Evolutionary conservation across 106 monocot species (phyloP).

Genomic region (Platanthera zijinensis): DNA sequence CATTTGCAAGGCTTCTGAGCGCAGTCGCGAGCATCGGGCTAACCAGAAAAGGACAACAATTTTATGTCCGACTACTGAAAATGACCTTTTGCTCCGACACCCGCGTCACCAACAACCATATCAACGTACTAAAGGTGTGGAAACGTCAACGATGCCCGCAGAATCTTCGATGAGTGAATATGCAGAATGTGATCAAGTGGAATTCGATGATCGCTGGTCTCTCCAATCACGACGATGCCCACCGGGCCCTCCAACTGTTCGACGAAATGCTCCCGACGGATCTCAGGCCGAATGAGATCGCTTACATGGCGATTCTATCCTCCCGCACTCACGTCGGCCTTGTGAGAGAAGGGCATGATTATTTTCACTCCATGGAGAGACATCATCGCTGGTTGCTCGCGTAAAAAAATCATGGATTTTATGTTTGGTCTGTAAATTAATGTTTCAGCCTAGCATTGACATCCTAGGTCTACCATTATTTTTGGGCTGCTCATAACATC

Average conservation of each 20-base stretch:
- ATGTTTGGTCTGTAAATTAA: too few relatives aligned
- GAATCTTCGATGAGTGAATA: constrained; percentile 35
- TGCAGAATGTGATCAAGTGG: constrained; percentile 63
- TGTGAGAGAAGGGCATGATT: constrained; percentile 34
- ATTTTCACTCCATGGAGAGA: constrained; percentile 55
- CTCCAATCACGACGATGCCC: constrained; percentile 57
- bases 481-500: too few relatives aligned
- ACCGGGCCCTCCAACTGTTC: constrained; percentile 44
- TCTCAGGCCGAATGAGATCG: constrained; percentile 54
- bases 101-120: constrained; percentile 50
- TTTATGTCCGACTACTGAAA: constrained; percentile 54
- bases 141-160: constrained; percentile 48
- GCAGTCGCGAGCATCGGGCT: constrained; percentile 59
- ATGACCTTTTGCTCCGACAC: constrained; percentile 36
- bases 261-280: constrained; percentile 39
- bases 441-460: too few relatives aligned
- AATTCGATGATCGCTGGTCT: constrained; percentile 75
- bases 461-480: too few relatives aligned
- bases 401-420: neutral
- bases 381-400: constrained; percentile 39
- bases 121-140: constrained; percentile 91
- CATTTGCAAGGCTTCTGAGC: constrained; percentile 71
- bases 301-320: constrained; percentile 61
- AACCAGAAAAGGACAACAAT: constrained; percentile 48
- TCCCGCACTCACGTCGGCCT: constrained; percentile 76